Evolutionary conservation across 2,329 filamentous ascomycete species (phyloP).

Genomic region (Trichothecium roseum): DNA sequence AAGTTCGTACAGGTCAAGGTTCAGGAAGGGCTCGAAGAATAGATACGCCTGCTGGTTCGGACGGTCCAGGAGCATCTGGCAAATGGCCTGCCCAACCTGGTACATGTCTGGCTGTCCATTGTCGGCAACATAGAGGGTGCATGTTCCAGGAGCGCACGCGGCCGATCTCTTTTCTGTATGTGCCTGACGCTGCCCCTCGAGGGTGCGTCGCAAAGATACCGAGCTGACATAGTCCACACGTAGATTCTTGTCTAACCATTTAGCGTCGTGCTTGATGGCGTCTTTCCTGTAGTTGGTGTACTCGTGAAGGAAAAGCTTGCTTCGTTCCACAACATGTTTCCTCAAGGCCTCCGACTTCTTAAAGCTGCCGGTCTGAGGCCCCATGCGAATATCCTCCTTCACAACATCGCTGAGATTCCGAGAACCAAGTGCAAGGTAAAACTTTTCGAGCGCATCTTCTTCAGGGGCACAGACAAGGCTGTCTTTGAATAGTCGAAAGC

Average conservation of each 20-base stretch:
- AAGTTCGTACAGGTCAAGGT: slow-evolving; percentile 71
- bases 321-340: slow-evolving; percentile 77
- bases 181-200: slow-evolving; percentile 58
- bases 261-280: slow-evolving; percentile 73
- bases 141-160: slow-evolving; percentile 48
- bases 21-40: slow-evolving; percentile 84
- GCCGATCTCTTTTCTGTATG: slow-evolving; percentile 69
- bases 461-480: slow-evolving; percentile 78
- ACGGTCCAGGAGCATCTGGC: slow-evolving; percentile 66
- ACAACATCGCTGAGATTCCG: slow-evolving; percentile 67
- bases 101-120: slow-evolving; percentile 68
- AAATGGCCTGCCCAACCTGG: slow-evolving; percentile 82
- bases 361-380: slow-evolving; percentile 55
- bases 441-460: slow-evolving; percentile 74
- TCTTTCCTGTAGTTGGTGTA: slow-evolving; percentile 60
- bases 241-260: slow-evolving; percentile 84
- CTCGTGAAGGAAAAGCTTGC: slow-evolving; percentile 81
- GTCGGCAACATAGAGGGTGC: slow-evolving; percentile 66
- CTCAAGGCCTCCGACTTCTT: slow-evolving; percentile 57
- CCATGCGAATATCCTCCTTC: slow-evolving; percentile 66
- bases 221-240: slow-evolving; percentile 67
- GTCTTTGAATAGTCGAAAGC: slow-evolving; percentile 80
- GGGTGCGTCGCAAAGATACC: slow-evolving; percentile 66
- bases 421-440: slow-evolving; percentile 76
- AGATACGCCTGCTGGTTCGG: slow-evolving; percentile 84